Percentiles rank a stretch among this genome's conserved stretches.
Conservation (phyloP, 2,329 filamentous ascomycete species). For the Botrytis pseudocinerea region DNA sequence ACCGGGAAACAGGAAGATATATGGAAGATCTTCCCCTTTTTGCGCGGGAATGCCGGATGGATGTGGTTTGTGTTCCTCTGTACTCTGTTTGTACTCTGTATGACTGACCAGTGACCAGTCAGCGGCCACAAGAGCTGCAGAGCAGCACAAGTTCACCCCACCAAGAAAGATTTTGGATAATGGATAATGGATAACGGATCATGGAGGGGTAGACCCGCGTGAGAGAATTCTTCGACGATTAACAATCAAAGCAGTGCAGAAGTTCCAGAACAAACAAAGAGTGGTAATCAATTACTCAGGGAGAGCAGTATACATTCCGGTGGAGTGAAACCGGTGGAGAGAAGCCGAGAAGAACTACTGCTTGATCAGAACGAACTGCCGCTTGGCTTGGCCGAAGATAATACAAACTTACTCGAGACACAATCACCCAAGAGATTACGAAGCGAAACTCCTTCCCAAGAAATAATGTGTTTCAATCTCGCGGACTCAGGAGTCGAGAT, state of each 20-base stretch:
- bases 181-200: not conserved
- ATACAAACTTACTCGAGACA: not conserved
- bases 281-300: not conserved
- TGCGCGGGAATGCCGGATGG: not conserved
- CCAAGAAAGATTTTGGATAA: not conserved
- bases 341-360: not conserved
- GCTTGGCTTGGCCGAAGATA: not conserved
- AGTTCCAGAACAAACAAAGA: not conserved
- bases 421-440: not conserved
- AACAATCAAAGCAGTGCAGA: not conserved
- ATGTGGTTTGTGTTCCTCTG: not conserved
- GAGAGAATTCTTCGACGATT: not conserved
- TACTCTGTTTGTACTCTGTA: not conserved
- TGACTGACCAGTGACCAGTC: not conserved
- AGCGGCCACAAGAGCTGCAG: not conserved
- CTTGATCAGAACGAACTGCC: too few species aligned
- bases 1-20: not conserved
- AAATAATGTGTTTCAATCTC: not conserved
- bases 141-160: not conserved
- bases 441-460: not conserved
- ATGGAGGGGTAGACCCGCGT: conserved; percentile 11
- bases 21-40: conserved; percentile 10
- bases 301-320: not conserved
- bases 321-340: not conserved
- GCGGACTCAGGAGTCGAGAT: not conserved